phyloP scores from a whole-genome alignment of 176 grass and related monocot species.

The Juncus inflexus region DNA sequence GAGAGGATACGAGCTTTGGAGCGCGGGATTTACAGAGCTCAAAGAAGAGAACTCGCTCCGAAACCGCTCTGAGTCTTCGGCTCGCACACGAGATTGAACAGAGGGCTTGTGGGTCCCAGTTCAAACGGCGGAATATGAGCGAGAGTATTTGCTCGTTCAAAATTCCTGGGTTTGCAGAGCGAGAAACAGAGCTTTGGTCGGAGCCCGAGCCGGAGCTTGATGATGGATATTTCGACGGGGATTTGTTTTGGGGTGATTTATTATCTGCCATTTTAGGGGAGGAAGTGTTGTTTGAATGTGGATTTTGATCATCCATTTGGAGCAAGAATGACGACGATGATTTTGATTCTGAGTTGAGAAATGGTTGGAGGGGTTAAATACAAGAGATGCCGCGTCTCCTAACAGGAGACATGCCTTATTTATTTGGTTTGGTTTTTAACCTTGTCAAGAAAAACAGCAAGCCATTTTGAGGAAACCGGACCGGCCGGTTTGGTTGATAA shows the following conservation, averaged over 20 bases:
- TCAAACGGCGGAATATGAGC: conserved; percentile 45
- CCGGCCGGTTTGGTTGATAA: no score
- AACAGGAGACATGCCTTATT: no score
- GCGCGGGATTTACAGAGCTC: conserved; percentile 72
- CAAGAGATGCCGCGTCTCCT: no score
- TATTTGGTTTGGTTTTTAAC: no score
- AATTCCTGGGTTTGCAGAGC: conserved; percentile 33
- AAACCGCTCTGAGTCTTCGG: conserved; percentile 59
- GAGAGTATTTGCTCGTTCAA: conserved; percentile 51
- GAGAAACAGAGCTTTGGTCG: not conserved
- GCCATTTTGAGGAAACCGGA: no score
- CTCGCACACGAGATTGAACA: conserved; percentile 44
- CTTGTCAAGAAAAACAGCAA: no score
- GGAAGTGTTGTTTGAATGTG: not conserved
- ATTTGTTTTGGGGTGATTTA: not conserved
- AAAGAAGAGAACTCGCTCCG: conserved; percentile 79
- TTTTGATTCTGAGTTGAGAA: no score
- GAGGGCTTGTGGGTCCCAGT: conserved; percentile 47
- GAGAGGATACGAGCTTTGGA: conserved; percentile 48
- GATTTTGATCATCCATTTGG: not conserved
- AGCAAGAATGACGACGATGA: not conserved
- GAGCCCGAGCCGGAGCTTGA: not conserved
- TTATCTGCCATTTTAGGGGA: not conserved
- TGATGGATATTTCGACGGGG: not conserved
- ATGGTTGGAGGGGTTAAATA: no score